Base-by-base conservation (phyloP, 2,329 filamentous ascomycete genomes). In the Claviceps humidiphila region DNA sequence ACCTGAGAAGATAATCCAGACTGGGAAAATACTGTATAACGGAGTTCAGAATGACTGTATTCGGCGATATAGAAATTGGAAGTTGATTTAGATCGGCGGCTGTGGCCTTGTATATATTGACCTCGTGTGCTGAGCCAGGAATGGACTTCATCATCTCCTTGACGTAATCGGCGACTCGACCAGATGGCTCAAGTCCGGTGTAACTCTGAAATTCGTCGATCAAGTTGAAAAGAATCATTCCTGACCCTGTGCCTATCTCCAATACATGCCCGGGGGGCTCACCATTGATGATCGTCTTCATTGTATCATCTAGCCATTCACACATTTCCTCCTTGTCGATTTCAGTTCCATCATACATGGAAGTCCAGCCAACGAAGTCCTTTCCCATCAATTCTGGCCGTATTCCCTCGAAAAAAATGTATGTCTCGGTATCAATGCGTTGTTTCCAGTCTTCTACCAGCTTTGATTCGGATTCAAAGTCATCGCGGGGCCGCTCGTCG, bases 191-290 rank as follows among this genome's bases (percentile, higher is more conserved):
- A 13, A 66, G 51, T 0, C 64, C 64, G 8, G 61, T 22, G 16
- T 66, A 66, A 16, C 49, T 59, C 2, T 57, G 16, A 20, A 66
- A 7, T 0, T 61, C 47, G 0, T 52, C 1, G 1, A 17, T 8
- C 1, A 66, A 46, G 20, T 64, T 65, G 53, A 66, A 65, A 0
- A 66, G 53, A 7, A 65, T 60, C 63, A 65, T 66, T 0, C 64
- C 64, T 0, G 58, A 53, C 1, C 64, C 64, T 1, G 63, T 60
- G 1, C 64, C 64, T 0, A 67, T 51, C 45, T 66, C 64, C 0
- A 66, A 55, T 0, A 66, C 58, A n/a, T 43, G 40, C 6, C 7
- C 26, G 6, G 16, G 30, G 3, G 51, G 13, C 26, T 45, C 39
- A 8, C 54, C 57, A 5, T 60, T 55, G 11, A 20, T n/a, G 1